A percentile compares a stretch with the other conserved stretches of the same genome.
phyloP scores from a whole-genome alignment of 768 basidiomycete species.

The Pisolithus microcarpus region DNA sequence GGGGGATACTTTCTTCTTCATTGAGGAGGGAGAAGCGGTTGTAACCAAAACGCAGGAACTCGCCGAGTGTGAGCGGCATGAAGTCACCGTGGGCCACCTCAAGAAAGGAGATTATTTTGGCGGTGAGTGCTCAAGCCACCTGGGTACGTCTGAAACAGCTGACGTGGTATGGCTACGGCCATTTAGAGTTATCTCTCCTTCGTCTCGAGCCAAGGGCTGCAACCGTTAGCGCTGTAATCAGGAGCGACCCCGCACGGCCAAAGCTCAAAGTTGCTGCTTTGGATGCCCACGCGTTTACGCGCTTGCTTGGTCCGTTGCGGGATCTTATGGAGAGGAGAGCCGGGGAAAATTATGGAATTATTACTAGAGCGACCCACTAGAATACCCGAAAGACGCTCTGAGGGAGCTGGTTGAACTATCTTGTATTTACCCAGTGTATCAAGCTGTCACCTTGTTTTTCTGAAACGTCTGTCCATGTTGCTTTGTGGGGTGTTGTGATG shows the following conservation, averaged over 20 bases:
- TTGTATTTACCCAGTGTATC: neutral
- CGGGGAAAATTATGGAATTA: slow-evolving; percentile 59
- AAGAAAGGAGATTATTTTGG: slow-evolving; percentile 97
- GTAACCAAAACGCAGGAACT: slow-evolving; percentile 69
- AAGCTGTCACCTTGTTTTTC: too few species aligned
- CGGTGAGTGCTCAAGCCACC: slow-evolving; percentile 45
- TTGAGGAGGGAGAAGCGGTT: slow-evolving; percentile 88
- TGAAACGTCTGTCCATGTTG: too few species aligned
- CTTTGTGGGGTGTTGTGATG: too few species aligned
- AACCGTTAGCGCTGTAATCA: slow-evolving; percentile 78
- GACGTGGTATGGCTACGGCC: slow-evolving; percentile 1
- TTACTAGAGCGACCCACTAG: slow-evolving; percentile 29
- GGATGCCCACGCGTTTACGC: slow-evolving; percentile 89
- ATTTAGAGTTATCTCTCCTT: slow-evolving; percentile 81
- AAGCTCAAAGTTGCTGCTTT: slow-evolving; percentile 91
- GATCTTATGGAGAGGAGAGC: slow-evolving; percentile 91
- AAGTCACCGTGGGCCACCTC: slow-evolving; percentile 67
- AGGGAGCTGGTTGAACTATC: neutral
- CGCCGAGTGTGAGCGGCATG: slow-evolving; percentile 51
- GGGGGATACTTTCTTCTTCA: slow-evolving; percentile 96
- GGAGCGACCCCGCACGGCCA: slow-evolving; percentile 36
- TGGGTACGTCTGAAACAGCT: neutral
- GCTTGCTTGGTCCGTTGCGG: slow-evolving; percentile 84
- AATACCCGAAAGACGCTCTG: neutral
- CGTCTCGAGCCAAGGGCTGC: slow-evolving; percentile 88